A percentile compares a stretch with the other conserved stretches of the same genome.
phyloP scores from a whole-genome alignment of 306 rosid genomes.

The Quercus variabilis region DNA sequence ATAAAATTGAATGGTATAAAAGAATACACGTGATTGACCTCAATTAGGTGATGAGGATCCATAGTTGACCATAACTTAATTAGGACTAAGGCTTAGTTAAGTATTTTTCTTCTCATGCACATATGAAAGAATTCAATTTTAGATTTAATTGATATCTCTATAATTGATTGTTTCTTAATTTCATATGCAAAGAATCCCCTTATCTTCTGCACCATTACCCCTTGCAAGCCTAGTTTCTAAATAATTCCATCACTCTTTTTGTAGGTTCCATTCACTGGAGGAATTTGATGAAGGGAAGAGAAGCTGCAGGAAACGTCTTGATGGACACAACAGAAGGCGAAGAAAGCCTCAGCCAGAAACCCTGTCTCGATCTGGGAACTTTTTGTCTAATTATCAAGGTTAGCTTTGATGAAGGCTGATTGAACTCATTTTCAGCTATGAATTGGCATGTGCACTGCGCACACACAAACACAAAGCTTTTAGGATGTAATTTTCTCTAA shows the following conservation, averaged over 20 bases:
- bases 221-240: background rate
- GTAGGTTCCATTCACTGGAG: conserved; percentile 89
- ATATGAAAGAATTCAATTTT: background rate
- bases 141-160: background rate
- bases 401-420: conserved; percentile 26
- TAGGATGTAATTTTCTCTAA: background rate
- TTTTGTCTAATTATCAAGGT: conserved; percentile 72
- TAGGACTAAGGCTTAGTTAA: too few species aligned
- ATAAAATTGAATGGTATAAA: too few species aligned
- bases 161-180: background rate
- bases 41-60: too few species aligned
- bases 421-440: conserved; percentile 24
- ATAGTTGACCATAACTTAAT: too few species aligned
- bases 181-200: background rate
- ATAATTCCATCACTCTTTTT: background rate
- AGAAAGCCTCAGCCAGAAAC: conserved; percentile 88
- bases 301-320: conserved; percentile 94
- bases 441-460: background rate
- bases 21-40: too few species aligned
- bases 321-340: conserved; percentile 91
- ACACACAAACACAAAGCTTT: background rate
- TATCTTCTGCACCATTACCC: background rate
- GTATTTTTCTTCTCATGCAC: background rate
- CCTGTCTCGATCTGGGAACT: conserved; percentile 40
- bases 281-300: conserved; percentile 96